These are phyloP conservation scores for Cordyceps tenuipes DNA, from an alignment of 2,329 filamentous ascomycete genomes.

Conservation along the genomic window DNA sequence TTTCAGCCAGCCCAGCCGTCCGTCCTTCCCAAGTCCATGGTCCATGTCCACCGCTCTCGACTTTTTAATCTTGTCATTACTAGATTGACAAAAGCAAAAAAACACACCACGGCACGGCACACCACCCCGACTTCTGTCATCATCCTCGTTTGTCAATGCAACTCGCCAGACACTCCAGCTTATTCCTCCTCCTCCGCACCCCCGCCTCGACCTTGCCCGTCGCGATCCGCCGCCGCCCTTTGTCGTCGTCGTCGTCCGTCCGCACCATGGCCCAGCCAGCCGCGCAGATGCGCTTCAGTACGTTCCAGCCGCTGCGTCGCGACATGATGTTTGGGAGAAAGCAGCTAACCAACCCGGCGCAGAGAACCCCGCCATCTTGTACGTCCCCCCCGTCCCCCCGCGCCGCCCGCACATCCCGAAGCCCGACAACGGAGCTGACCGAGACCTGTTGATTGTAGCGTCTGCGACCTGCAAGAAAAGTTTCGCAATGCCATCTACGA, in stretches of 20 bases:
- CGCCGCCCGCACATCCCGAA: background rate
- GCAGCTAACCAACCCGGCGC: background rate
- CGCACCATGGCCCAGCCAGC: conserved; percentile 15
- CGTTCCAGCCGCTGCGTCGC: too few species aligned
- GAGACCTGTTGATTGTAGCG: conserved; percentile 43
- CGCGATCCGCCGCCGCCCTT: background rate
- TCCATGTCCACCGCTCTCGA: background rate
- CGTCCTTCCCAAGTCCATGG: background rate
- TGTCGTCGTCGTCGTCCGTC: background rate
- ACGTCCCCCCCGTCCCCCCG: conserved; percentile 17
- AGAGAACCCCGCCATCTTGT: conserved; percentile 46
- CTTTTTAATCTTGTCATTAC: background rate
- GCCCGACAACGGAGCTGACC: background rate
- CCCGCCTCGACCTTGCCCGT: background rate
- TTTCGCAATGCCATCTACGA: conserved; percentile 78
- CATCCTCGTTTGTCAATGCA: background rate
- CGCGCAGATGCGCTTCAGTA: conserved; percentile 26
- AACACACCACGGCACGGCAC: background rate
- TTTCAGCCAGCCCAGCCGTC: background rate
- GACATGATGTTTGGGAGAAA: too few species aligned
- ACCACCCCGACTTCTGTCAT: background rate
- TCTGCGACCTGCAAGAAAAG: conserved; percentile 93
- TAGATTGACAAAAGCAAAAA: background rate
- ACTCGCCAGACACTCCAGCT: background rate
- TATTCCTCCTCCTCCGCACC: background rate